Evolutionary conservation across 2,329 filamentous ascomycete species (phyloP), one percentile per base, ranked within the genome.

Genomic region (Colletotrichum spaethianum): DNA sequence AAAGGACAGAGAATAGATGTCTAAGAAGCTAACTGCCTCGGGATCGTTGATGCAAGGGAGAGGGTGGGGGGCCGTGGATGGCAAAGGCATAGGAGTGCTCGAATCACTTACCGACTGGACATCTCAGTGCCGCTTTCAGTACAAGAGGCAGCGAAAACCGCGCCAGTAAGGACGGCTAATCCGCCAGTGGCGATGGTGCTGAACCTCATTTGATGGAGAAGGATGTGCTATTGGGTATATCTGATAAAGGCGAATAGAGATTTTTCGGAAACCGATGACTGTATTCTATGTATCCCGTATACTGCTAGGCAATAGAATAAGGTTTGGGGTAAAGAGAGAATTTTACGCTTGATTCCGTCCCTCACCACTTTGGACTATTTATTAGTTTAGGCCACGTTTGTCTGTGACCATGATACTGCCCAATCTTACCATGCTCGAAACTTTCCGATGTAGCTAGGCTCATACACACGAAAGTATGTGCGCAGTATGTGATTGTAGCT

Each of bases 61-160:
- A 14, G 1, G 3, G 4, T 8, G 23, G 20, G 11, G 5, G 14
- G 31, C 18, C 28, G 9, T 8, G 8, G 31, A 36, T 36, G 52
- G 6, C 28, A 26, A 2, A 53, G 0, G 16, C 33, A 12, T 23
- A 4, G 26, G 3, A 53, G 12, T 2, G 5, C 23, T 26, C 28
- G 16, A 18, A 11, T 53, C 28, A 33, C 50, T 31, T 53, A 20
- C 50, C 1, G 12, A 8, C 7, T 55, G 11, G 1, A 36, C 20
- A 23, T 2, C 2, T 3, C 4, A n/a, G 4, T 2, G 11, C 5
- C 4, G n/a, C 5, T 1, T 14, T 12, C 4, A 20, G 4, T 9
- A 23, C 31, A 55, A 23, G 9, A 3, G 31, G 20, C 31, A 36
- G 52, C 52, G 52, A 4, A 23, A 56, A 20, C 6, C 7, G 20